These are phyloP conservation scores for Talaromyces thailandensis DNA, from an alignment of 495 filamentous ascomycete species.

Conservation along the genomic window DNA sequence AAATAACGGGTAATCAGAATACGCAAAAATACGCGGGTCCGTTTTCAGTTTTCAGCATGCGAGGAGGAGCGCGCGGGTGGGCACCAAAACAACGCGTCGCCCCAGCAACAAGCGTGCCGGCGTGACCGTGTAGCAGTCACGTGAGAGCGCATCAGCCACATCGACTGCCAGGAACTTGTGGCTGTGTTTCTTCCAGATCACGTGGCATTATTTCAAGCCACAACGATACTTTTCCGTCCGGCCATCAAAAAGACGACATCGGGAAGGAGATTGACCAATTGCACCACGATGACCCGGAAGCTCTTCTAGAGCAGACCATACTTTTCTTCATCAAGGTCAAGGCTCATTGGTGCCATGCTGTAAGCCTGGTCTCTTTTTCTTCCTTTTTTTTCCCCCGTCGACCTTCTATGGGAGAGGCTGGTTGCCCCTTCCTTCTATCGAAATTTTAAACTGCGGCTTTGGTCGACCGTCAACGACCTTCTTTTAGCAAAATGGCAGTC, in stretches of 20 bases:
- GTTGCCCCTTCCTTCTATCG: background rate
- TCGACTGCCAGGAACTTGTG: background rate
- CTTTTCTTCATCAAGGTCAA: background rate
- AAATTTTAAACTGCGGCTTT: background rate
- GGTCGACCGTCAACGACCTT: background rate
- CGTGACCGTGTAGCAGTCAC: slow-evolving; percentile 11
- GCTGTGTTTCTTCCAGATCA: background rate
- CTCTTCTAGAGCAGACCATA: background rate
- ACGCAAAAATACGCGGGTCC: background rate
- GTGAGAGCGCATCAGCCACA: slow-evolving; percentile 3
- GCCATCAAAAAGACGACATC: background rate
- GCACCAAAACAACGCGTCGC: slow-evolving; percentile 15
- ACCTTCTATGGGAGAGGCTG: background rate
- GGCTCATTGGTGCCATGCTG: background rate
- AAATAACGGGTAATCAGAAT: background rate
- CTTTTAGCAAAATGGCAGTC: slow-evolving; percentile 6
- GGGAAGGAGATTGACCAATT: background rate
- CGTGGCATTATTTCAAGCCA: background rate
- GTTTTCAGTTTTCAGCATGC: background rate
- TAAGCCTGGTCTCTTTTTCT: background rate
- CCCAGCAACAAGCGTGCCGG: slow-evolving; percentile 5
- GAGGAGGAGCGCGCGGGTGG: slow-evolving; percentile 11
- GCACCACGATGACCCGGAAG: background rate
- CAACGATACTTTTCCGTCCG: background rate
- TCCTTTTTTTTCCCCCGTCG: background rate